Percentiles rank a stretch among this genome's conserved stretches.
Evolutionary conservation across 345 rosid species (phyloP).

Genomic region (Trapa incisa): DNA sequence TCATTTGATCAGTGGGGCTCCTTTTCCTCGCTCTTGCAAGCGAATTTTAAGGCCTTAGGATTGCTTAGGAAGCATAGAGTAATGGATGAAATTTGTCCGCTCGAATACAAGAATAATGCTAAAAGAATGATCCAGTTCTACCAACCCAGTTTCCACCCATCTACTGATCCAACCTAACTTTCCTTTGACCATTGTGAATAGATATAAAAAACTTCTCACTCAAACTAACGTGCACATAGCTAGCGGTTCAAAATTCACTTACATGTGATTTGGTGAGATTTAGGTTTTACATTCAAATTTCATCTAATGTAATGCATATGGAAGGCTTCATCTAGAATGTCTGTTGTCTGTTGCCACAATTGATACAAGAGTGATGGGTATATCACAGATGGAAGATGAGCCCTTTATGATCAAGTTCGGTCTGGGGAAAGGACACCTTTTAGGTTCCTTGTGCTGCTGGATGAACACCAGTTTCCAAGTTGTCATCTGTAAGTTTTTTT

Average conservation of each 20-base stretch:
- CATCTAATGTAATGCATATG: too few relatives aligned
- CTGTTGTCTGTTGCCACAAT: too few relatives aligned
- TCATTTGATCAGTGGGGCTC: conserved; percentile 16
- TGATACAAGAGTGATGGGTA: not conserved
- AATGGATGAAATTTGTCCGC: not conserved
- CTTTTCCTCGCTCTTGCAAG: not conserved
- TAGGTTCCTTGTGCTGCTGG: not conserved
- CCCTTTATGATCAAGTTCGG: not conserved
- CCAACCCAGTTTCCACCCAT: conserved; percentile 5
- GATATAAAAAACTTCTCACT: too few relatives aligned
- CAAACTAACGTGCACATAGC: too few relatives aligned
- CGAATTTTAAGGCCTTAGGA: not conserved
- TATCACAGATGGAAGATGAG: not conserved
- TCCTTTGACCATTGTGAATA: conserved; percentile 11
- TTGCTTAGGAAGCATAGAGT: not conserved
- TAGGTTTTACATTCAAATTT: too few relatives aligned
- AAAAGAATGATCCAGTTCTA: not conserved
- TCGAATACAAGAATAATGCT: not conserved
- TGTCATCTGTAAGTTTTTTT: not conserved
- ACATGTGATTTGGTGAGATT: too few relatives aligned
- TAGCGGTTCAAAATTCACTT: too few relatives aligned
- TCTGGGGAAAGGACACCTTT: not conserved
- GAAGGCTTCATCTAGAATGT: too few relatives aligned
- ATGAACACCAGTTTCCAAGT: not conserved
- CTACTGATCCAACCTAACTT: conserved; percentile 51